Conservation (phyloP, 73 alveolate species). For the Symbiodinium natans region DNA sequence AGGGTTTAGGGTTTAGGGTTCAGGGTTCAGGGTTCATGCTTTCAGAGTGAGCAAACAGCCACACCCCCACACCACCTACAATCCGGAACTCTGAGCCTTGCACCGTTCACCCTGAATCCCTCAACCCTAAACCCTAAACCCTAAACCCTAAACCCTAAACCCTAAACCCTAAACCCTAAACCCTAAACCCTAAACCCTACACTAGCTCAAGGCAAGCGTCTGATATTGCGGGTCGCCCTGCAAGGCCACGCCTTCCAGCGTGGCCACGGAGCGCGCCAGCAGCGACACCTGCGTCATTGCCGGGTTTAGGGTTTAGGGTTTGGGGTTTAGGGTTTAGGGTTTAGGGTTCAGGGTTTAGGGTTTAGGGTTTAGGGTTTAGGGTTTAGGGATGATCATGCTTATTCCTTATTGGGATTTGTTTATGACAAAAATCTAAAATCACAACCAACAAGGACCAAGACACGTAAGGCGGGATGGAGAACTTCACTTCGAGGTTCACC, state of each 20-base stretch:
- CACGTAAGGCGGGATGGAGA: constrained; percentile 80
- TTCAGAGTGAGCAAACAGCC: too few species aligned
- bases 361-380: neutral
- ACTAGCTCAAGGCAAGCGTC: neutral
- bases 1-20: too few species aligned
- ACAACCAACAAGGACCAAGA: too few species aligned
- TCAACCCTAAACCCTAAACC: too few species aligned
- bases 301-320: neutral
- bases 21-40: too few species aligned
- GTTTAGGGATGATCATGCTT: too few species aligned
- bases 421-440: too few species aligned
- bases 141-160: too few species aligned
- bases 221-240: constrained; percentile 68
- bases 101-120: too few species aligned
- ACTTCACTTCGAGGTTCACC: constrained; percentile 79
- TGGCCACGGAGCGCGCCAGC: constrained; percentile 88
- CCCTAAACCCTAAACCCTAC: neutral
- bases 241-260: constrained; percentile 81
- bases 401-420: too few species aligned
- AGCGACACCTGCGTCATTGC: constrained; percentile 72
- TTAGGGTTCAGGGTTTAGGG: neutral
- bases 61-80: too few species aligned
- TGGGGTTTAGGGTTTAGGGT: neutral
- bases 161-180: neutral
- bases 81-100: too few species aligned